A percentile compares a stretch with the other conserved stretches of the same genome.
phyloP scores from a whole-genome alignment of 805 yeast genomes.

The Ogataea corticis region DNA sequence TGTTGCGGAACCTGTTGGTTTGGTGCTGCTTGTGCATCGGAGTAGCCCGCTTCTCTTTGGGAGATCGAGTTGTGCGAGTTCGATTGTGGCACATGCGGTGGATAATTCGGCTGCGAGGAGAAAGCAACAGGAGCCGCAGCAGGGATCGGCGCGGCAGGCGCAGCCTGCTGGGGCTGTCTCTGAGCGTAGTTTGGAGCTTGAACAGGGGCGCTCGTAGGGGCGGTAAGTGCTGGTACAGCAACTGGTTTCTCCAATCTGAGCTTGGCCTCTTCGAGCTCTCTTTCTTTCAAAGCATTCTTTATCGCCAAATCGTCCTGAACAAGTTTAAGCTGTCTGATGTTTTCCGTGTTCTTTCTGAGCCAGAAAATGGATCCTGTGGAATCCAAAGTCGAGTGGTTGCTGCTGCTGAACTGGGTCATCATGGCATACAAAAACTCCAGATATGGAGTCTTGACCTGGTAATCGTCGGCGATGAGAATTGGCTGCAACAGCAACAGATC shows the following conservation, averaged over 20 bases:
- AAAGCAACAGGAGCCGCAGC: not conserved
- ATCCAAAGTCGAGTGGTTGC: conserved; percentile 43
- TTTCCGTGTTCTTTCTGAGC: conserved; percentile 35
- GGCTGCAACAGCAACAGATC: conserved; percentile 84
- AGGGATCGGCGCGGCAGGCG: not conserved
- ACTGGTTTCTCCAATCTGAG: conserved; percentile 27
- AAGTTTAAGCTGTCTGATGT: conserved; percentile 28
- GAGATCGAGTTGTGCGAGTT: conserved; percentile 1
- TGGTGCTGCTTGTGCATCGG: conserved; percentile 12
- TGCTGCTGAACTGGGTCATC: conserved; percentile 59
- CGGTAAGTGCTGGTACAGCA: conserved; percentile 8
- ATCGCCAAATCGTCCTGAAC: conserved; percentile 27
- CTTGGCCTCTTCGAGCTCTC: conserved; percentile 21
- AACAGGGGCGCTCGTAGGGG: conserved; percentile 18
- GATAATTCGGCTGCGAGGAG: conserved; percentile 7
- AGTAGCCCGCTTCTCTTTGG: conserved; percentile 5
- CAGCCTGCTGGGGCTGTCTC: conserved; percentile 6
- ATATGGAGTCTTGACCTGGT: conserved; percentile 83
- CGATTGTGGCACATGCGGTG: conserved; percentile 1
- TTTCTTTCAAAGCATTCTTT: conserved; percentile 32
- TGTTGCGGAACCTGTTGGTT: conserved; percentile 12
- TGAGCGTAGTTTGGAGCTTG: conserved; percentile 19
- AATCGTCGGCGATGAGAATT: conserved; percentile 86
- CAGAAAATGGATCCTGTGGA: conserved; percentile 33
- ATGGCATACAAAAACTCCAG: conserved; percentile 83